A percentile compares a stretch with the other conserved stretches of the same genome.
Conservation (phyloP, 352 stramenopile species). For the Aphanomyces euteiches region DNA sequence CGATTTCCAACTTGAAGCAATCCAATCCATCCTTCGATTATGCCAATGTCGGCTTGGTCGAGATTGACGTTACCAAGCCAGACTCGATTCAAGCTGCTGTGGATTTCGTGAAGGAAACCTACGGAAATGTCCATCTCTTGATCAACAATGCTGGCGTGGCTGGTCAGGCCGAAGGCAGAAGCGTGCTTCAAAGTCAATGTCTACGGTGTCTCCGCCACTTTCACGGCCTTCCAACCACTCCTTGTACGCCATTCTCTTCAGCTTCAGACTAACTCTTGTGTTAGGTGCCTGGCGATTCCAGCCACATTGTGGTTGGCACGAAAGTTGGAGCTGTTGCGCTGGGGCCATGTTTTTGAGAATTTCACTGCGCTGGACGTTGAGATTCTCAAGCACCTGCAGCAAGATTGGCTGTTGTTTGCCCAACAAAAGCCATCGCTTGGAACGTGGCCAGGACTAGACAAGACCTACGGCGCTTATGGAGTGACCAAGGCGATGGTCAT, state of each 20-base stretch:
- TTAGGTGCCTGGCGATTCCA: neutral
- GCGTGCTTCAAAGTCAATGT: constrained; percentile 16
- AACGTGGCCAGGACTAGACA: neutral
- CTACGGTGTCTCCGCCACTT: constrained; percentile 11
- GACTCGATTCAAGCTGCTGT: constrained; percentile 13
- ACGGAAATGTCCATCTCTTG: constrained; percentile 7
- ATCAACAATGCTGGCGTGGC: constrained; percentile 26
- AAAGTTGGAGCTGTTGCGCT: neutral
- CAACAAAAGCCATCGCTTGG: neutral
- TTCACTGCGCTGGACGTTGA: neutral
- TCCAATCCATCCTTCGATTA: neutral
- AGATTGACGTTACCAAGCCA: constrained; percentile 13
- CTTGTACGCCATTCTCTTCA: neutral
- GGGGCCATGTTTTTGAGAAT: neutral
- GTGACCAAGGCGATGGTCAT: neutral
- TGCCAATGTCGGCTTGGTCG: neutral
- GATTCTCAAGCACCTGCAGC: neutral
- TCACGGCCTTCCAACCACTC: constrained; percentile 6
- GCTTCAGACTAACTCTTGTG: too few relatives aligned
- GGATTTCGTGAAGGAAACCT: neutral
- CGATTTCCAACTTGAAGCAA: too few relatives aligned
- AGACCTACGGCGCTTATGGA: constrained; percentile 8
- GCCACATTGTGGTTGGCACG: neutral
- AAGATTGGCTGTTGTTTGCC: neutral
- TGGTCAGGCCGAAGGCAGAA: constrained; percentile 10